These are phyloP conservation scores for Nannochloris sp. DNA, from an alignment of 139 green algal species.

Conservation along the genomic window DNA sequence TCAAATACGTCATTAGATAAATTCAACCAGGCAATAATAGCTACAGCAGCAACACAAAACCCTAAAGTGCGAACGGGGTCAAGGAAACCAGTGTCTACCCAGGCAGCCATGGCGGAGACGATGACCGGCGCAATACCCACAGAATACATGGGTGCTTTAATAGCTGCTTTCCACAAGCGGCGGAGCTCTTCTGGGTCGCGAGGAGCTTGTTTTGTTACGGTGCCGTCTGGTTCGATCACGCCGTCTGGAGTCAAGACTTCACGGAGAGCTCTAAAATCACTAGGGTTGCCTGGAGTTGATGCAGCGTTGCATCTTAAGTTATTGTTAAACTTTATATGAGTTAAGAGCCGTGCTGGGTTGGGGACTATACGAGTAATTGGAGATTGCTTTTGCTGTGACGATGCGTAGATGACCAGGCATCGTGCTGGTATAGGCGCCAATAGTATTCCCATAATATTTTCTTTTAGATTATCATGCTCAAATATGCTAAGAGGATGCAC, in stretches of 20 bases:
- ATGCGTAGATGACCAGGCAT: no score
- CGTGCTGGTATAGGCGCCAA: no score
- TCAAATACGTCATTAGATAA: constrained; percentile 97
- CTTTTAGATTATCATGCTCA: no score
- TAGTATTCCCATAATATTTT: no score
- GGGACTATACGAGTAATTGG: no score
- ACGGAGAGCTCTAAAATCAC: no score
- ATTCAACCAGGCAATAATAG: constrained; percentile 96
- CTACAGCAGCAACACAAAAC: constrained; percentile 50
- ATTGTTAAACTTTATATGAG: no score
- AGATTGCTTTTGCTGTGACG: no score
- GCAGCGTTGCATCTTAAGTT: no score
- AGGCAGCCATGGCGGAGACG: constrained; percentile 47
- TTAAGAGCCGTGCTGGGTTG: no score
- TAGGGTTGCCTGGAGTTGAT: no score
- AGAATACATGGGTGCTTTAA: constrained; percentile 93
- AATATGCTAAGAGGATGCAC: no score
- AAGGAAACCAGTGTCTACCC: constrained; percentile 32
- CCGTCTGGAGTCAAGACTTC: constrained; percentile 10
- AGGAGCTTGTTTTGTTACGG: constrained; percentile 1
- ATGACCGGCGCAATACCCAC: constrained; percentile 79
- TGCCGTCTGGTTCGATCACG: constrained; percentile 28
- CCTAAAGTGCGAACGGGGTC: constrained; percentile 17
- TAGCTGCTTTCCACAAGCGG: constrained; percentile 67
- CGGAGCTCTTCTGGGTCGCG: constrained; percentile 9